Evolutionary conservation across 2,329 filamentous ascomycete species (phyloP).

Genomic region (Apiospora aurea): DNA sequence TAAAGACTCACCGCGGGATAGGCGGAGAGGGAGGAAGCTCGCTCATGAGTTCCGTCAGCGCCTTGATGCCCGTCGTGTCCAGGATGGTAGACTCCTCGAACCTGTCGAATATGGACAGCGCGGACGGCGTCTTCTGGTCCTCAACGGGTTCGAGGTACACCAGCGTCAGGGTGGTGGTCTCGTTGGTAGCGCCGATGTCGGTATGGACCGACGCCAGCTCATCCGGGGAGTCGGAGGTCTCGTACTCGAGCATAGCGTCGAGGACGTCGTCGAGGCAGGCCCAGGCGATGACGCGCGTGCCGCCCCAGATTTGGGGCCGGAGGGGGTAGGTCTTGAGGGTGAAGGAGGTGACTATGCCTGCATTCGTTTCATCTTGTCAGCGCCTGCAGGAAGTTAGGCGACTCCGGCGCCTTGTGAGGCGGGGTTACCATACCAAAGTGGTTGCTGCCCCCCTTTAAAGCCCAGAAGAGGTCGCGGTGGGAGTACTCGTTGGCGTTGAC

Average conservation of each 20-base stretch:
- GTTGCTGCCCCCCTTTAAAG: slow-evolving; percentile 27
- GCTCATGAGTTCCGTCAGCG: slow-evolving; percentile 17
- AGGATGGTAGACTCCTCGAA: neutral
- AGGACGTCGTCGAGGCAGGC: slow-evolving; percentile 18
- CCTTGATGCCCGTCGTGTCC: slow-evolving; percentile 22
- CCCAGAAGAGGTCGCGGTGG: slow-evolving; percentile 24
- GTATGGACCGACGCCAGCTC: slow-evolving; percentile 10
- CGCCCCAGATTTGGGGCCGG: slow-evolving; percentile 14
- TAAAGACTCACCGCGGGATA: slow-evolving; percentile 20
- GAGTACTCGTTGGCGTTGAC: slow-evolving; percentile 22
- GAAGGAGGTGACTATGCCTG: slow-evolving; percentile 18
- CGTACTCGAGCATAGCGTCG: slow-evolving; percentile 21
- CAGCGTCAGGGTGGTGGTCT: slow-evolving; percentile 12
- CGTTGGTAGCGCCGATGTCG: slow-evolving; percentile 19
- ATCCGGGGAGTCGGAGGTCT: neutral
- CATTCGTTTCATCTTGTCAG: slow-evolving; percentile 12
- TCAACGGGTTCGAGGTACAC: slow-evolving; percentile 10
- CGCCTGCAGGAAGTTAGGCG: neutral
- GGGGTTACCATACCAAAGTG: slow-evolving; percentile 26
- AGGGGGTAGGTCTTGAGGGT: slow-evolving; percentile 21
- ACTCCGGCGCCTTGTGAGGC: too few species aligned
- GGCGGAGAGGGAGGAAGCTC: neutral
- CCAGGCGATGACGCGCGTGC: slow-evolving; percentile 11
- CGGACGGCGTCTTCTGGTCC: neutral
- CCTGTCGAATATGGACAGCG: slow-evolving; percentile 19